Conservation (phyloP, 2,329 filamentous ascomycete species). For the Verticillium nonalfalfae region DNA sequence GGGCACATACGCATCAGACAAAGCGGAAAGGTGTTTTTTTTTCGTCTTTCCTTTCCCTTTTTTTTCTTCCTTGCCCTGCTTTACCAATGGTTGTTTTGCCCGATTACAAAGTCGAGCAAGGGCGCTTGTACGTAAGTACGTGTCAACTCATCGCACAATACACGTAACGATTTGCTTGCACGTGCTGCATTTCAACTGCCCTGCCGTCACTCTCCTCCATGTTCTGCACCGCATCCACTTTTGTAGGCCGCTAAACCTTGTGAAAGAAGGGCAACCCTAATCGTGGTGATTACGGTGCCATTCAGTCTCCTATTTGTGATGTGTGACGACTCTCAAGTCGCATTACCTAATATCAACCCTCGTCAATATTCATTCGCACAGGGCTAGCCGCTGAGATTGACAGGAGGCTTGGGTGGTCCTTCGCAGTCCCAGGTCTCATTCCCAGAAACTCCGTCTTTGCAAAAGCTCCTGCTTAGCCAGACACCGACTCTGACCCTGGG, state of each 20-base stretch:
- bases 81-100: not conserved
- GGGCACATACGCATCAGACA: too few relatives aligned
- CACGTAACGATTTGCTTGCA: not conserved
- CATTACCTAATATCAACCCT: not conserved
- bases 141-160: not conserved
- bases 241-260: not conserved
- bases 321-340: not conserved
- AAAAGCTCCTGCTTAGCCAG: not conserved
- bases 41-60: too few relatives aligned
- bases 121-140: not conserved
- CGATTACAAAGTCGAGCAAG: not conserved
- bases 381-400: not conserved
- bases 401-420: not conserved
- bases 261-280: not conserved
- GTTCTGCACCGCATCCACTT: not conserved
- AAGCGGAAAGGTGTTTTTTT: too few relatives aligned
- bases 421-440: not conserved
- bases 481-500: too few relatives aligned
- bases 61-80: too few relatives aligned
- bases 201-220: not conserved
- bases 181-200: not conserved
- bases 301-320: not conserved
- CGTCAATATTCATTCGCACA: not conserved
- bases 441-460: not conserved
- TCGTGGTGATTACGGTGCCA: not conserved